Base-by-base conservation (phyloP, 1,284 basidiomycete genomes). In the Gastroboletus turbinatus region DNA sequence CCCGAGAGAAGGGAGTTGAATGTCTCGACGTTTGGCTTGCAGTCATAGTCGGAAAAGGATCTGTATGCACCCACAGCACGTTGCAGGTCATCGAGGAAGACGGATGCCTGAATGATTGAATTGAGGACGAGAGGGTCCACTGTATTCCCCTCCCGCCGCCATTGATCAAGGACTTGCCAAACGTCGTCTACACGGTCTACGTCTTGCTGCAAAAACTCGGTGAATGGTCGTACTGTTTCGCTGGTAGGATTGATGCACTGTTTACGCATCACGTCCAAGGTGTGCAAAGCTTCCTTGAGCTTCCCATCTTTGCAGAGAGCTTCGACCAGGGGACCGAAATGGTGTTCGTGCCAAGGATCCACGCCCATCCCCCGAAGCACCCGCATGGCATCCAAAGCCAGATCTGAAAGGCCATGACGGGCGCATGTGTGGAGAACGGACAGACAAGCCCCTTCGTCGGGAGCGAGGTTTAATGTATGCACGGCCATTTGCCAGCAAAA, bases 31-130 rank as follows among this genome's bases (percentile, higher is more conserved):
- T 84, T 78, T 23, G 89, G 86, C 33, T 66, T 70, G 59, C 87
- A 73, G 21, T 72, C 76, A 55, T 91, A 82, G 29, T 84, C 80
- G 0, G 73, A 46, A 36, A 83, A 78, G 16, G 81, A 81, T 60
- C 85, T 84, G 78, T 92, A 93, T 9, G 85, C 83, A 7, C 88
- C 88, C 47, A 94, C 73, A 0, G 88, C 90, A 29, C 90, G 87
- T 60, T 88, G 86, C 9, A 94, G 71, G 69, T 94, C 92, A 13
- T 78, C 77, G 2, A 85, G 72, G n/a, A 70, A 64, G 38, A 85
- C 75, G 0, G 84, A 80, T 0, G 89, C 91, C 56, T 79, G 76
- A 53, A 94, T 75, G 55, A 94, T 67, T 30, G 82, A 77, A 64
- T 91, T 90, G 57, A 92, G 70, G 10, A 83, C 80, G 33, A 78